Evolutionary conservation across 2,329 filamentous ascomycete species (phyloP).

Genomic region (Neofusicoccum sp.): DNA sequence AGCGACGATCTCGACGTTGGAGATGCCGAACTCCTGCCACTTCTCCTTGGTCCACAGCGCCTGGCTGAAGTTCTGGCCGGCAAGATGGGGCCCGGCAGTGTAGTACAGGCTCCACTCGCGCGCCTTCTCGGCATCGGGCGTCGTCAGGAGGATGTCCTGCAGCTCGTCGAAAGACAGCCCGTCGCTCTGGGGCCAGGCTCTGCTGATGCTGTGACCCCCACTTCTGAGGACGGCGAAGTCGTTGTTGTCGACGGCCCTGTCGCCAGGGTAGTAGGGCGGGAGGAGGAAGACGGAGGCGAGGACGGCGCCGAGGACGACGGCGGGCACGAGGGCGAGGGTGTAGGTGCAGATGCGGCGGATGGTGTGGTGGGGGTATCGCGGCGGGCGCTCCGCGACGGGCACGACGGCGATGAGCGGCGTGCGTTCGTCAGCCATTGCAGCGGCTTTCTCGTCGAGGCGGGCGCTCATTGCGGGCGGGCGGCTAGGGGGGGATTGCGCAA

Average conservation of each 20-base stretch:
- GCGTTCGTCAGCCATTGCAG: conserved; percentile 56
- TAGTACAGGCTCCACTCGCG: conserved; percentile 55
- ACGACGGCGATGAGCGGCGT: conserved; percentile 71
- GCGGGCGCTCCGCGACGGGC: conserved; percentile 56
- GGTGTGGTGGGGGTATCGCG: conserved; percentile 55
- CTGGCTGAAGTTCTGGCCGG: conserved; percentile 55
- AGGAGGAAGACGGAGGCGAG: conserved; percentile 43
- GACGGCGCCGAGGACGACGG: conserved; percentile 40
- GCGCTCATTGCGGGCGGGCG: conserved; percentile 11
- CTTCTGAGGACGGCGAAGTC: conserved; percentile 27
- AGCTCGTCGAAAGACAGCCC: conserved; percentile 59
- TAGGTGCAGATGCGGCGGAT: conserved; percentile 69
- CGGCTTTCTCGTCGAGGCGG: conserved; percentile 21
- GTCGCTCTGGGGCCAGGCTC: conserved; percentile 45
- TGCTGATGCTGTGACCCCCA: conserved; percentile 31
- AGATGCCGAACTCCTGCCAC: conserved; percentile 54
- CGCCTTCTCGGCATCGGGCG: conserved; percentile 56
- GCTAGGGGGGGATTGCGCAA: not conserved
- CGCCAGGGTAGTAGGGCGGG: conserved; percentile 35
- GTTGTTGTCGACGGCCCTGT: conserved; percentile 28
- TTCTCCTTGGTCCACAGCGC: conserved; percentile 54
- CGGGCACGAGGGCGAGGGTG: conserved; percentile 45
- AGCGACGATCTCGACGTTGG: conserved; percentile 47
- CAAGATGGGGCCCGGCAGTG: conserved; percentile 53
- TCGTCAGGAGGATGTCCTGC: conserved; percentile 56